Percentiles rank a stretch among this genome's conserved stretches.
These are phyloP conservation scores for Gloeophyllum trabeum DNA, from an alignment of 768 basidiomycete species.

Conservation along the genomic window DNA sequence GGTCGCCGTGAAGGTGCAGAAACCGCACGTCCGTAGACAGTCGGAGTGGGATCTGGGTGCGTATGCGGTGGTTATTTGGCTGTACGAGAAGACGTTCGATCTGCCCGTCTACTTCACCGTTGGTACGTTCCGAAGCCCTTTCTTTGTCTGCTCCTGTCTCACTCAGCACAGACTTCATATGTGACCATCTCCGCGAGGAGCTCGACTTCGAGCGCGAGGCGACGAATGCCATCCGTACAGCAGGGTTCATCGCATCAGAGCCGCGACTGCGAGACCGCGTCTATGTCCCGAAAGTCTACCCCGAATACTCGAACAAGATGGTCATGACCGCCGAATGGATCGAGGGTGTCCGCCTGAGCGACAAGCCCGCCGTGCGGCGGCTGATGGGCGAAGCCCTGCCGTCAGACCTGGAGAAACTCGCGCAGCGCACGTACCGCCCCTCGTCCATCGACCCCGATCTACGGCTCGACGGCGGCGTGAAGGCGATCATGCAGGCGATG, in stretches of 20 bases:
- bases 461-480: conserved; percentile 44
- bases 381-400: conserved; percentile 42
- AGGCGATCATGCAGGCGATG: conserved; percentile 73
- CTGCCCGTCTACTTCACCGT: conserved; percentile 75
- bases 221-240: conserved; percentile 60
- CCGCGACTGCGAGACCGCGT: conserved; percentile 60
- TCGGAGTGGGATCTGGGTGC: conserved; percentile 75
- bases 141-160: neutral
- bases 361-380: conserved; percentile 40
- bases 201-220: conserved; percentile 79
- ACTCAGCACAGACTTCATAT: conserved; percentile 48
- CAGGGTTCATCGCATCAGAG: conserved; percentile 56
- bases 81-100: conserved; percentile 74
- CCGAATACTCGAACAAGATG: conserved; percentile 59
- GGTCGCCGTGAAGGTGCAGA: conserved; percentile 93
- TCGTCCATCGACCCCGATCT: conserved; percentile 1
- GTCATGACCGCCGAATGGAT: conserved; percentile 86
- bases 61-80: conserved; percentile 67
- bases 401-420: conserved; percentile 1
- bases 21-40: conserved; percentile 79
- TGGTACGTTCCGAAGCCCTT: conserved; percentile 29
- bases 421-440: neutral
- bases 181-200: conserved; percentile 72
- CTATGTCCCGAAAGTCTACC: conserved; percentile 68
- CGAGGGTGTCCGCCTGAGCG: conserved; percentile 62